Evolutionary conservation across 2,329 filamentous ascomycete genomes (phyloP), one percentile per base, ranked within the genome.

Genomic region (Alternaria panax): DNA sequence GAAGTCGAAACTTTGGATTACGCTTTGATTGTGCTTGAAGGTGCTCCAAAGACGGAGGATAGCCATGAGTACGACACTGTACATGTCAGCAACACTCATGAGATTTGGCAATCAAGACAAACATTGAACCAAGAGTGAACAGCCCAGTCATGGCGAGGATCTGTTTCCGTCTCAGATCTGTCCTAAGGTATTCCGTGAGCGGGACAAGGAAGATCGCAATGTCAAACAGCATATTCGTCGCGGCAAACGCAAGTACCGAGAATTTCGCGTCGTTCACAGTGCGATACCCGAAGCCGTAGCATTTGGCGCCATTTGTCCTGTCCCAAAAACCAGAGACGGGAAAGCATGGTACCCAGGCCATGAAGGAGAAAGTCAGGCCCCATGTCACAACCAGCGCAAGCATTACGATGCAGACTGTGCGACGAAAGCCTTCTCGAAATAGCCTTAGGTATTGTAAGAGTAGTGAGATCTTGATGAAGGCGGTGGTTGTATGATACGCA

Each of bases 361-460:
- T 56, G 47, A 74, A 72, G 12, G 60, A 62, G 57, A 71, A 75
- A 4, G 61, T 62, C 9, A 67, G 9, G n/a, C 73, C 71, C 75
- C 74, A 78, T 12, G 60, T 11, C 7, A 52, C 40, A 22, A 74
- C 65, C 3, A 71, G 0, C 2, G 38, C 55, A 11, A 73, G 40
- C 0, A 75, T 48, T 2, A 60, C 45, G 9, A 65, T 43, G 32
- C 62, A 67, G 16, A 67, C 34, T 8, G 30, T 64, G 25, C 69
- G 71, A 16, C 66, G 61, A 2, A 30, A 36, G 2, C 68, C 69
- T n/a, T 64, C 50, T 4, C 54, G 64, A 56, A 77, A 77, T 1
- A 78, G 42, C 24, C 75, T 65, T 9, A 77, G 62, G 48, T 78
- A 78, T 47, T 78, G 76, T 27, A 71, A 60, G 2, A 78, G 67